phyloP scores from a whole-genome alignment of 257 asterid genomes.

The Pogostemon cablin region DNA sequence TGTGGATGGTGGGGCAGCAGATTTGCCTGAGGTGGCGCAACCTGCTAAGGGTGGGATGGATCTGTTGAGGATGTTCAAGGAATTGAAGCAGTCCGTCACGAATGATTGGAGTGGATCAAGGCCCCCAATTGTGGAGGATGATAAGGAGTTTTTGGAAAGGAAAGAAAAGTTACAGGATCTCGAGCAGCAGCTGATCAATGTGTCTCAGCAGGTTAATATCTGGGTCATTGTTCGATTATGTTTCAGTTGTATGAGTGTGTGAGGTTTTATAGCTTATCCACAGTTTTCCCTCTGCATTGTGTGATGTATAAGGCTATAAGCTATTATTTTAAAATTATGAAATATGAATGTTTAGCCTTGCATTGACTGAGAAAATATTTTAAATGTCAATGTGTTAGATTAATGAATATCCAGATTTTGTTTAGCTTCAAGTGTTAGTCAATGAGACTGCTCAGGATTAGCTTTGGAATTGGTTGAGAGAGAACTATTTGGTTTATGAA shows the following conservation, averaged over 20 bases:
- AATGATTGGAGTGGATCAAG: constrained; percentile 91
- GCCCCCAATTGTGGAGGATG: constrained; percentile 79
- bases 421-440: constrained; percentile 6
- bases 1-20: constrained; percentile 46
- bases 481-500: constrained; percentile 10
- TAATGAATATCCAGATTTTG: constrained; percentile 18
- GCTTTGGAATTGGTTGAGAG: constrained; percentile 2
- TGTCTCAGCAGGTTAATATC: constrained; percentile 83
- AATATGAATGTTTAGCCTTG: background rate
- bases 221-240: constrained; percentile 18
- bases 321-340: constrained; percentile 11
- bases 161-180: constrained; percentile 72
- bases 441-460: constrained; percentile 6
- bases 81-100: constrained; percentile 82
- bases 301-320: background rate
- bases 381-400: background rate
- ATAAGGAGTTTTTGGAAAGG: constrained; percentile 75
- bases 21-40: constrained; percentile 55
- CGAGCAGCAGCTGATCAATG: constrained; percentile 84
- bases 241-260: constrained; percentile 11
- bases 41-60: constrained; percentile 85
- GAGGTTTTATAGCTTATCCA: background rate
- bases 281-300: constrained; percentile 10
- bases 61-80: constrained; percentile 74
- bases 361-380: constrained; percentile 1